These are phyloP conservation scores for Paraphysoderma sedebokerense DNA, from an alignment of 371 early-diverging fungal genomes.

Conservation along the genomic window DNA sequence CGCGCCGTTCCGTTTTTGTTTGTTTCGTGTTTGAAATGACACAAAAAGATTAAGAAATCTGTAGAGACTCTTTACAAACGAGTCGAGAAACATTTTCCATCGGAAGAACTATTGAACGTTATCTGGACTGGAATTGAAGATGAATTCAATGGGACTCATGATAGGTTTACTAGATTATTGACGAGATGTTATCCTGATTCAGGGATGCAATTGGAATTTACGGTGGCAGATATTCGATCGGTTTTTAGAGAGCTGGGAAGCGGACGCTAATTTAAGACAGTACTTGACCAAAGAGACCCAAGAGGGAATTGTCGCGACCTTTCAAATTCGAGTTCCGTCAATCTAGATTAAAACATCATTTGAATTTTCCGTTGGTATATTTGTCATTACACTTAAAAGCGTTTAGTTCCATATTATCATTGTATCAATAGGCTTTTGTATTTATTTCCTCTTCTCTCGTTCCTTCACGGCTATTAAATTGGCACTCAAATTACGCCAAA, in stretches of 20 bases:
- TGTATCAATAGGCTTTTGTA: too few relatives aligned
- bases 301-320: too few relatives aligned
- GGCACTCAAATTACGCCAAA: too few relatives aligned
- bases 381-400: too few relatives aligned
- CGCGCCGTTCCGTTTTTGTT: not conserved
- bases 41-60: constrained; percentile 44
- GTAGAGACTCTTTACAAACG: constrained; percentile 68
- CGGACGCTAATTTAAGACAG: too few relatives aligned
- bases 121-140: constrained; percentile 86
- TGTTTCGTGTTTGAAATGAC: not conserved
- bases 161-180: constrained; percentile 61
- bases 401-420: too few relatives aligned
- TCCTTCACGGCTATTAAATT: too few relatives aligned
- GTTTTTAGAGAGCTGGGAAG: constrained; percentile 45
- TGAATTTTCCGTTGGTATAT: too few relatives aligned
- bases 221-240: constrained; percentile 59
- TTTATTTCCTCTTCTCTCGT: too few relatives aligned
- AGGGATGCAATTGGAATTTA: constrained; percentile 64
- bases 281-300: too few relatives aligned
- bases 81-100: constrained; percentile 83
- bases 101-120: constrained; percentile 65
- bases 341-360: too few relatives aligned
- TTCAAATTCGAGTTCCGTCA: too few relatives aligned
- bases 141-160: constrained; percentile 62
- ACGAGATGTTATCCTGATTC: constrained; percentile 71